Evolutionary conservation across 2,329 filamentous ascomycete species (phyloP).

Genomic region (Cladophialophora bantiana): DNA sequence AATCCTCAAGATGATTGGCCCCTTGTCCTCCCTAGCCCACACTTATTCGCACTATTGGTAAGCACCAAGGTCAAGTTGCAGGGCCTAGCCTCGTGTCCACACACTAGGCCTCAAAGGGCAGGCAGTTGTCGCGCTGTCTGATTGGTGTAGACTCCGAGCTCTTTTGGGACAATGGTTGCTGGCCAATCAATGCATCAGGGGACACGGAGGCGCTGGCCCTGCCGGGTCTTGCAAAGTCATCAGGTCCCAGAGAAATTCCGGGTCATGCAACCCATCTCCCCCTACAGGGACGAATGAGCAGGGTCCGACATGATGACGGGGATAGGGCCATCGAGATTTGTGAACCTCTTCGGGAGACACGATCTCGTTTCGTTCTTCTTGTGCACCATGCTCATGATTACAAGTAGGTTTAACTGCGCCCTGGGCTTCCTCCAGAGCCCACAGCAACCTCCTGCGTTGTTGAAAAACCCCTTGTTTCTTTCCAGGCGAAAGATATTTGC

Average conservation of each 20-base stretch:
- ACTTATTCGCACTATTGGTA: slow-evolving; percentile 10
- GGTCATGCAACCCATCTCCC: slow-evolving; percentile 18
- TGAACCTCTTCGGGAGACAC: slow-evolving; percentile 5
- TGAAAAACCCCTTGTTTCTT: neutral
- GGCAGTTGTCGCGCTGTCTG: neutral
- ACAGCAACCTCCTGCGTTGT: neutral
- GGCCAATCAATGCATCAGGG: slow-evolving; percentile 9
- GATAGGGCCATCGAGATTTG: slow-evolving; percentile 2
- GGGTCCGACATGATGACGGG: slow-evolving; percentile 14
- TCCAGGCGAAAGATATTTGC: neutral
- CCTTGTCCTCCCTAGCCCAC: neutral
- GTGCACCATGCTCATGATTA: slow-evolving; percentile 13
- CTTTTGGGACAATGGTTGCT: slow-evolving; percentile 20
- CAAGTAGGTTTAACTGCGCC: slow-evolving; percentile 16
- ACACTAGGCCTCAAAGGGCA: neutral
- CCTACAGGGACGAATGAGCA: slow-evolving; percentile 20
- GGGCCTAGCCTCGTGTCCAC: neutral
- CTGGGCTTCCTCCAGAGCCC: neutral
- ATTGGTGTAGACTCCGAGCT: slow-evolving; percentile 14
- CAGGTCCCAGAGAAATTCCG: slow-evolving; percentile 8
- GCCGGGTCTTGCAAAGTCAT: slow-evolving; percentile 2
- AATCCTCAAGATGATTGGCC: slow-evolving; percentile 2
- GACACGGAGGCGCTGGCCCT: neutral
- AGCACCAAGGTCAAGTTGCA: slow-evolving; percentile 12
- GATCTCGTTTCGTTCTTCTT: slow-evolving; percentile 5